Conservation (phyloP, 2,329 filamentous ascomycete species). For the Neocucurbitaria cava region DNA sequence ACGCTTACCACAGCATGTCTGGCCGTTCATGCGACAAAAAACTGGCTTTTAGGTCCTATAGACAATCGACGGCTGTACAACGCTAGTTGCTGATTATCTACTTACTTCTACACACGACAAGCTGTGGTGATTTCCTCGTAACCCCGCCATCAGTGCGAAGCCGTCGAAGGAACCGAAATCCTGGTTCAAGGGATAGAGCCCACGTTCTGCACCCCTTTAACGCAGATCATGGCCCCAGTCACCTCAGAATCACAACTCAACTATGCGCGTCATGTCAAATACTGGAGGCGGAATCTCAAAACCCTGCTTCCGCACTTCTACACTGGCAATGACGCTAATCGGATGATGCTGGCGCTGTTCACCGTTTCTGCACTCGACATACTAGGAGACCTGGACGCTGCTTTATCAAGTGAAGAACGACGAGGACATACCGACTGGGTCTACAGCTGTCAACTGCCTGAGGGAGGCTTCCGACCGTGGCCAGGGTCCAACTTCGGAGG, state of each 20-base stretch:
- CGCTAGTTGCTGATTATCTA: conserved; percentile 1
- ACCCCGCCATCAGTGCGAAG: not conserved
- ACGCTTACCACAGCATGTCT: conserved; percentile 2
- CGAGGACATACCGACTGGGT: conserved; percentile 75
- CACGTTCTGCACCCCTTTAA: not conserved
- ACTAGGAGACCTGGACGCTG: conserved; percentile 68
- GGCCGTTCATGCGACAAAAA: conserved; percentile 1
- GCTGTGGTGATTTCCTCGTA: not conserved
- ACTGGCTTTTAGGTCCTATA: not conserved
- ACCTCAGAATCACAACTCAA: conserved; percentile 37
- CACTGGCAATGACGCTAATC: conserved; percentile 86
- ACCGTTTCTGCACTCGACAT: conserved; percentile 85
- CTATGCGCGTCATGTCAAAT: conserved; percentile 72
- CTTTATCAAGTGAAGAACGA: conserved; percentile 62
- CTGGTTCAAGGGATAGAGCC: not conserved
- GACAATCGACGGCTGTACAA: not conserved
- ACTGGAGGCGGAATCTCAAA: conserved; percentile 89
- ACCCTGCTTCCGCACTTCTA: conserved; percentile 82
- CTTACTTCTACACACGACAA: not conserved
- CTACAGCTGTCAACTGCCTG: conserved; percentile 81
- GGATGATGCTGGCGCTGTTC: conserved; percentile 89
- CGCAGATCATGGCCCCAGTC: conserved; percentile 25
- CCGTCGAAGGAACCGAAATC: not conserved
- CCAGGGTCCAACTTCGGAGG: conserved; percentile 69
- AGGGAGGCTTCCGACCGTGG: conserved; percentile 88